Percentiles rank a stretch among this genome's conserved stretches.
phyloP scores from a whole-genome alignment of 192 early-diverging fungal species.

The Coemansia sp. region DNA sequence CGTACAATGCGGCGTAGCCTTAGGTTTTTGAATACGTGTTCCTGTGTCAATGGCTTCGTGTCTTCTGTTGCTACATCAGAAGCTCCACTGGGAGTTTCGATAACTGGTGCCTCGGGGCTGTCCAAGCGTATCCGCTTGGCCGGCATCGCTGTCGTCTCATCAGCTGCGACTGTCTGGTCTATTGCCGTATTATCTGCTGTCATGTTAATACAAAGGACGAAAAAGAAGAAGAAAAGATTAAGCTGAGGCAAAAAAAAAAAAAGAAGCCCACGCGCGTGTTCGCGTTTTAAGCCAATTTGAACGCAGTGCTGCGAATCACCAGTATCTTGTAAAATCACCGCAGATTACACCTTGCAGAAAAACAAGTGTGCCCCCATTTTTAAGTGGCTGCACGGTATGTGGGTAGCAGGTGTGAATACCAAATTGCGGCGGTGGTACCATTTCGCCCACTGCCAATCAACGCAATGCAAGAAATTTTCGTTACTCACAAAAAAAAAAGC shows the following conservation, averaged over 20 bases:
- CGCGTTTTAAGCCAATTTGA: not conserved
- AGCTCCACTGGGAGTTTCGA: not conserved
- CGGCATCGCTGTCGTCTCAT: constrained; percentile 15
- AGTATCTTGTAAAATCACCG: too few relatives aligned
- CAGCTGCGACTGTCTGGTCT: not conserved
- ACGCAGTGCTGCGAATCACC: too few relatives aligned
- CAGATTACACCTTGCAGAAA: too few relatives aligned
- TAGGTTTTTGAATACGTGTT: constrained; percentile 70
- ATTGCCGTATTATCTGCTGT: not conserved
- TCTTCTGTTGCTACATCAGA: constrained; percentile 7
- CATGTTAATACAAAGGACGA: constrained; percentile 6
- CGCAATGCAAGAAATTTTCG: not conserved
- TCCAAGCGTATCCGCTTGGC: constrained; percentile 41
- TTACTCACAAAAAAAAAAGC: not conserved
- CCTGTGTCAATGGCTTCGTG: constrained; percentile 41
- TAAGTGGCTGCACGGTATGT: not conserved
- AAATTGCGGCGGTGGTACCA: too few relatives aligned
- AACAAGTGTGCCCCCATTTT: too few relatives aligned
- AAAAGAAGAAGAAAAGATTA: constrained; percentile 4
- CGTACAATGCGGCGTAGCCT: too few relatives aligned
- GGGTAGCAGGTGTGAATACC: not conserved
- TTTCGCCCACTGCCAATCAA: too few relatives aligned
- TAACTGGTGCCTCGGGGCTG: constrained; percentile 20
- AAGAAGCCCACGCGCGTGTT: too few relatives aligned
- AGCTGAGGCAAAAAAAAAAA: not conserved